Evolutionary conservation across 2,329 filamentous ascomycete genomes (phyloP), one percentile per base, ranked within the genome.

Genomic region (Chaetomiaceae sp.): DNA sequence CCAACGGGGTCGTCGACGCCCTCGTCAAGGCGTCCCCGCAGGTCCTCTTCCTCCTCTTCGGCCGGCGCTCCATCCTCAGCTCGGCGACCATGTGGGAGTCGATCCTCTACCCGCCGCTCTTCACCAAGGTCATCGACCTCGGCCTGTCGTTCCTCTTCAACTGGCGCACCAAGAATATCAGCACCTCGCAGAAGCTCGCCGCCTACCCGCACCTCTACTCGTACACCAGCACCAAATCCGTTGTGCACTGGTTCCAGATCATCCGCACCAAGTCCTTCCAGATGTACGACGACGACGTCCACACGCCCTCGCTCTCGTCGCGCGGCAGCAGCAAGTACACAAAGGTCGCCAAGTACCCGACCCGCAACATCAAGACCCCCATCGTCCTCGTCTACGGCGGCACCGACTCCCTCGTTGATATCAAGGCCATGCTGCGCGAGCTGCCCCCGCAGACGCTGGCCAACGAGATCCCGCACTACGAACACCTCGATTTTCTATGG

Each of bases 231-330:
- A 96, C 90, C 51, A 99, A 99, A 70, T 91, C 86, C 17, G 90
- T 99, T 8, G 93, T 99, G 0, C 93, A 99, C 66, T 99, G 93
- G 93, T 99, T 99, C 67, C 93, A 99, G 66, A 96, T 99, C 65
- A 99, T 99, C 62, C 86, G 93, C 58, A 96, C 92, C 63, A 88
- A 89, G 62, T 90, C 83, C 21, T 97, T 99, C 68, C 93, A 99
- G 68, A 96, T 99, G 88, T 97, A 91, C 68, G 93, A 99, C 65
- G 93, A 99, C 65, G 92, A 97, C 62, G 80, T 93, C 1, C 87
- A 90, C 51, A 85, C 85, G 23, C 86, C 86, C 0, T 74, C 95
- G 53, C 73, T 91, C 33, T 81, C 79, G 19, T 83, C 83, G 4
- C 79, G 79, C 48, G 84, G 81, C 63, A 90, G 79, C 48, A 84